Percentiles rank a stretch among this genome's conserved stretches.
Evolutionary conservation across 495 filamentous ascomycete genomes (phyloP).

Genomic region (Trichocladium antarcticum): DNA sequence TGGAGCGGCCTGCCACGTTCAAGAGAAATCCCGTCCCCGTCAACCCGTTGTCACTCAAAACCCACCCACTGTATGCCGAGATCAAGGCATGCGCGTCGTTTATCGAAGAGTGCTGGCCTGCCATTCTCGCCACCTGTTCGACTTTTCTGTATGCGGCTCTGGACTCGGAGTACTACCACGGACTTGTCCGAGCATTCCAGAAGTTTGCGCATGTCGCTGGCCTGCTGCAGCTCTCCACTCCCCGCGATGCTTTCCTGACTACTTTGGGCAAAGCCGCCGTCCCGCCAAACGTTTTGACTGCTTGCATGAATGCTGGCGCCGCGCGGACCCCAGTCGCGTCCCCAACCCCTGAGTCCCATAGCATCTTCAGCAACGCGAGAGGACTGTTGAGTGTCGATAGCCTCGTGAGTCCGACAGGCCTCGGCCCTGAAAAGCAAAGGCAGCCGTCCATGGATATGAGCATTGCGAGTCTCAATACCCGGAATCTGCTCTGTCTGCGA

Average conservation of each 20-base stretch:
- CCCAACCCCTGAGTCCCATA: conserved; percentile 39
- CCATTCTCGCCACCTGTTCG: conserved; percentile 83
- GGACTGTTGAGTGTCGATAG: conserved; percentile 56
- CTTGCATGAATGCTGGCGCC: conserved; percentile 42
- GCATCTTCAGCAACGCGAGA: conserved; percentile 51
- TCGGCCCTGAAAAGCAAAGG: conserved; percentile 41
- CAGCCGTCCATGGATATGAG: conserved; percentile 42
- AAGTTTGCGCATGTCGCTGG: conserved; percentile 94
- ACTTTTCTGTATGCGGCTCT: conserved; percentile 86
- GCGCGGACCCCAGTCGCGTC: conserved; percentile 27
- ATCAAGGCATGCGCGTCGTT: conserved; percentile 68
- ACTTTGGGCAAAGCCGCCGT: conserved; percentile 87
- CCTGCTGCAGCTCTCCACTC: conserved; percentile 68
- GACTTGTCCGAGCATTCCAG: conserved; percentile 85
- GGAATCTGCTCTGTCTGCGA: conserved; percentile 80
- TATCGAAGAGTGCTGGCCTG: conserved; percentile 89
- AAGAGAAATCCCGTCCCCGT: conserved; percentile 57
- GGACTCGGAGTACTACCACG: conserved; percentile 90
- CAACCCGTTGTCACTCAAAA: conserved; percentile 65
- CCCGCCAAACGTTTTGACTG: conserved; percentile 59
- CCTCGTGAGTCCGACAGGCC: conserved; percentile 38
- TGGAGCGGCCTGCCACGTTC: conserved; percentile 39
- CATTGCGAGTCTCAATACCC: conserved; percentile 57
- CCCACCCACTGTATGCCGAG: conserved; percentile 56
- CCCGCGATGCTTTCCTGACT: conserved; percentile 88